phyloP scores from a whole-genome alignment of 1,139 yeast species.

The Wickerhamiella pararugosa region DNA sequence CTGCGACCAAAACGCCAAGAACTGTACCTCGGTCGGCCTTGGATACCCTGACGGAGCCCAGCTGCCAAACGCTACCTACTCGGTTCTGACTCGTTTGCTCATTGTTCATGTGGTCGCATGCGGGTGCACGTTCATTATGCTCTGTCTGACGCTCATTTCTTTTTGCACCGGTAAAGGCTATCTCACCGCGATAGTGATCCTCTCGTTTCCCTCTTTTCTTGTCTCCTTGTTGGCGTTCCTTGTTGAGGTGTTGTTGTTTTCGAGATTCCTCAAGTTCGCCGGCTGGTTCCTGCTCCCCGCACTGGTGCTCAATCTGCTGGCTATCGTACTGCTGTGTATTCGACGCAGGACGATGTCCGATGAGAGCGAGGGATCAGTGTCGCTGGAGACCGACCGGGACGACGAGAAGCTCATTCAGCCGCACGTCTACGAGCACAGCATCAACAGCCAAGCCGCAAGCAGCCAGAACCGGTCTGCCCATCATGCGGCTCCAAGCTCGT shows the following conservation, averaged over 20 bases:
- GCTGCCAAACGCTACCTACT: constrained; percentile 44
- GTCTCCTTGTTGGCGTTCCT: constrained; percentile 36
- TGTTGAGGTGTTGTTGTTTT: constrained; percentile 39
- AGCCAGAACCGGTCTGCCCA: background rate
- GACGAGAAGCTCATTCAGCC: constrained; percentile 13
- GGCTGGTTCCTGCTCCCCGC: constrained; percentile 40
- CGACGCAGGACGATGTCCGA: constrained; percentile 39
- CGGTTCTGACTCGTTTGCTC: constrained; percentile 53
- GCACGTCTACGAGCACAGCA: constrained; percentile 10
- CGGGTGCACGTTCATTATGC: constrained; percentile 49
- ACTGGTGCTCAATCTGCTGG: constrained; percentile 30
- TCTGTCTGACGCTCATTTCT: constrained; percentile 26
- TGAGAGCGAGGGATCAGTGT: constrained; percentile 22
- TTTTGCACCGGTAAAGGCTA: constrained; percentile 24
- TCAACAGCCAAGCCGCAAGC: background rate
- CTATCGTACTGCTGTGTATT: constrained; percentile 32
- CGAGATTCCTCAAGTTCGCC: constrained; percentile 38
- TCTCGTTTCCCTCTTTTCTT: constrained; percentile 34
- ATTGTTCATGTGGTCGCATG: constrained; percentile 74
- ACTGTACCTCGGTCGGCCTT: constrained; percentile 37
- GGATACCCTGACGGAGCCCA: constrained; percentile 32
- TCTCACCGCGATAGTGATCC: constrained; percentile 27
- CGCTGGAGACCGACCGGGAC: constrained; percentile 13
- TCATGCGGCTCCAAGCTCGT: background rate
- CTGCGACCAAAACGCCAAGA: constrained; percentile 32